Base-by-base conservation (phyloP, 2,329 filamentous ascomycete species). In the Monosporascus sp. region DNA sequence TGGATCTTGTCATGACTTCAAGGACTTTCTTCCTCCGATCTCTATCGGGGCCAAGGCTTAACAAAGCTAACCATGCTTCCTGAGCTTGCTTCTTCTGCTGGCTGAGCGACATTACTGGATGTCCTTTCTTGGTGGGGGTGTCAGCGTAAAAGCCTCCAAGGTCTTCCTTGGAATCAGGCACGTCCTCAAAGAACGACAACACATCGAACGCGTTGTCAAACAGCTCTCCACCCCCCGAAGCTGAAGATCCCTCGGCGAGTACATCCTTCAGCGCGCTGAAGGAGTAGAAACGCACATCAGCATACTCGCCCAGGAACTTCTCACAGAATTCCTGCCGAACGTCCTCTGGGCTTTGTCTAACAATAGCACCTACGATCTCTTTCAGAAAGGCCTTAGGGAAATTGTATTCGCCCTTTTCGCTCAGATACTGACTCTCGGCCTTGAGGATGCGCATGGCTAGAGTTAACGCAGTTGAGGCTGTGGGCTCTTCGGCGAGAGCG, bases 281-380 rank as follows among this genome's bases (percentile, higher is more conserved):
- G 0, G 91, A 90, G 69, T 88, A 91, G 69, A 87, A 96, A 58
- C 90, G 81, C 55, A 97, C 78, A 69, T 97, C 94, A 64, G 94
- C 88, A 66, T 86, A 91, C 68, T 87, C 79, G 67, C 89, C 85
- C 49, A 91, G 78, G 67, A 85, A 97, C 60, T 90, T 90, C 54
- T 89, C 81, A 26, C 87, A 77, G 59, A 93, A 97, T 52, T 90
- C 85, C 47, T 83, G 78, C 49, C 85, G 80, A n/a, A 86, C 75
- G 37, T 80, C 77, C 40, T 82, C 79, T 43, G 81, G 76, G 28
- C 77, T 74, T 5, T 82, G 76, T 31, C 77, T 72, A 18, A 96
- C 66, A 3, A 96, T 63, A 0, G 75, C 75, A 38, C 76, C 71
- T 11, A 96, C 72, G 31, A 95, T 78, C 11, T 81, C 77, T 41